Evolutionary conservation across 2,329 filamentous ascomycete genomes (phyloP).

Genomic region (Claviceps purpurea): DNA sequence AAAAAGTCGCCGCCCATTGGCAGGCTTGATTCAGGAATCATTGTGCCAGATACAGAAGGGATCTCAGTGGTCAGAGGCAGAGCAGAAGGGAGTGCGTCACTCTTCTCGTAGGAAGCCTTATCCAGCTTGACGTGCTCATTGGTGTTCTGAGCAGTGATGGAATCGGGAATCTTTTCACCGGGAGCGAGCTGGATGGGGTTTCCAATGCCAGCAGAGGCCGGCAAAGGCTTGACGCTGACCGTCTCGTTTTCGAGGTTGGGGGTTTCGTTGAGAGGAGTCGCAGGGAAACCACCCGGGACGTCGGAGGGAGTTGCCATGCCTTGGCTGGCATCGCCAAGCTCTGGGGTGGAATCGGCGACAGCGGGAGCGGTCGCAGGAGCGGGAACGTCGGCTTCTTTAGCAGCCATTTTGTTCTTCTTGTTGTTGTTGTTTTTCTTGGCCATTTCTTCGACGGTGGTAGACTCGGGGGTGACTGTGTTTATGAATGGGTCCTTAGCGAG

Average conservation of each 20-base stretch:
- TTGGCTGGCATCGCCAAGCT: constrained; percentile 7
- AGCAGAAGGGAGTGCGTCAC: constrained; percentile 46
- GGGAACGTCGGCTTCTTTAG: constrained; percentile 5
- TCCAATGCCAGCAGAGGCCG: constrained; percentile 47
- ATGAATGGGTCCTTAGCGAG: constrained; percentile 35
- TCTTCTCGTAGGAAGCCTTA: constrained; percentile 75
- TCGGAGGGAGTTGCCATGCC: constrained; percentile 19
- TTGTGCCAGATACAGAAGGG: constrained; percentile 43
- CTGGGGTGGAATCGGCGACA: constrained; percentile 2
- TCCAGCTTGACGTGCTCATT: constrained; percentile 65
- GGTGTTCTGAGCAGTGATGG: constrained; percentile 51
- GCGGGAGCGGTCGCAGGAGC: not conserved
- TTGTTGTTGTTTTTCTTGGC: constrained; percentile 47
- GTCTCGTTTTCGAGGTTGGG: constrained; percentile 34
- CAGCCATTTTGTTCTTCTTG: constrained; percentile 14
- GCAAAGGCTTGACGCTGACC: constrained; percentile 47
- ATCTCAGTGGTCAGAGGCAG: constrained; percentile 24
- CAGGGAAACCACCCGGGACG: constrained; percentile 40
- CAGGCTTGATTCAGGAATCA: constrained; percentile 74
- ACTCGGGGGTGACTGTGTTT: constrained; percentile 55
- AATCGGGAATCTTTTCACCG: constrained; percentile 68
- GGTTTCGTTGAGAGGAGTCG: constrained; percentile 49
- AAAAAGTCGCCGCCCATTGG: constrained; percentile 36
- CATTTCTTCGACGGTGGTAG: constrained; percentile 53
- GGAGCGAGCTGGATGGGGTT: constrained; percentile 73